Evolutionary conservation across 352 stramenopile species (phyloP).

Genomic region (Phytophthora cajani): DNA sequence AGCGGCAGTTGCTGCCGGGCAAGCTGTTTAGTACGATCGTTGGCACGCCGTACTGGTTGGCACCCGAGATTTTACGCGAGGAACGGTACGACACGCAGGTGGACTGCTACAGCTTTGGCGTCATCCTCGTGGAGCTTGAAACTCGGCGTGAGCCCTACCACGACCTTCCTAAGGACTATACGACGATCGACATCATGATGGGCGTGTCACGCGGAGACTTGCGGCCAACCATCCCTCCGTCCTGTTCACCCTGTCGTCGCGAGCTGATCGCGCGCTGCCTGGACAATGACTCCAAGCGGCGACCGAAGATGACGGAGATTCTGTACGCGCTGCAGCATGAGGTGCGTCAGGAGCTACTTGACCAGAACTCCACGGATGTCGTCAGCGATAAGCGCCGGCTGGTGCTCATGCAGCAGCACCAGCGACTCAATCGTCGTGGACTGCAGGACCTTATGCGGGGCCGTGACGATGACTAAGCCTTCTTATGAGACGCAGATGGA

Average conservation of each 20-base stretch:
- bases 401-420: slow-evolving; percentile 79
- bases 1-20: slow-evolving; percentile 52
- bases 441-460: slow-evolving; percentile 63
- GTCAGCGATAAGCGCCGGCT: slow-evolving; percentile 67
- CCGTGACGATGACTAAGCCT: slow-evolving; percentile 28
- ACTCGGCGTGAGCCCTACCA: slow-evolving; percentile 78
- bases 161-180: slow-evolving; percentile 62
- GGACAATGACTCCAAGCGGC: slow-evolving; percentile 56
- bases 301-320: slow-evolving; percentile 84
- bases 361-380: slow-evolving; percentile 69
- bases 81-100: slow-evolving; percentile 84
- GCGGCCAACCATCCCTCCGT: slow-evolving; percentile 69
- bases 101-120: slow-evolving; percentile 90
- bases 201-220: slow-evolving; percentile 65
- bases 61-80: slow-evolving; percentile 85
- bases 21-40: slow-evolving; percentile 78
- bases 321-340: slow-evolving; percentile 75
- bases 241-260: slow-evolving; percentile 62
- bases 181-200: slow-evolving; percentile 85
- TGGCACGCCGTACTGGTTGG: slow-evolving; percentile 87
- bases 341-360: slow-evolving; percentile 76
- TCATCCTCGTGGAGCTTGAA: slow-evolving; percentile 87
- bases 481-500: slow-evolving; percentile 3
- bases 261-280: slow-evolving; percentile 76
- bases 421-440: slow-evolving; percentile 73